Evolutionary conservation across 495 filamentous ascomycete species (phyloP).

Genomic region (Hypoxylon lienhwacheense): DNA sequence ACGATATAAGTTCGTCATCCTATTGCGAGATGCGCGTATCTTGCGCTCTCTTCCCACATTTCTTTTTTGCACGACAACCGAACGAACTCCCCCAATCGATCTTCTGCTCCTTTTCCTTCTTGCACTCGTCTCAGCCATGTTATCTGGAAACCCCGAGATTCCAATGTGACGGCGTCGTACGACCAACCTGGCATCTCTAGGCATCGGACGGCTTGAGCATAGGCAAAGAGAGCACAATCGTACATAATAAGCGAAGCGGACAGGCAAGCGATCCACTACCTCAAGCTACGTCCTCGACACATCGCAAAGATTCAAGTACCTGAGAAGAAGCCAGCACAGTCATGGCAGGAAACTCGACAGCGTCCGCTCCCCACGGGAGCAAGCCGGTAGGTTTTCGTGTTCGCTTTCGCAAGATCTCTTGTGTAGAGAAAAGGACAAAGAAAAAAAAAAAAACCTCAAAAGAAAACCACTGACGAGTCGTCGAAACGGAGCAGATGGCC

Average conservation of each 20-base stretch:
- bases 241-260: neutral
- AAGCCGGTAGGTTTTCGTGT: neutral
- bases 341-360: constrained; percentile 28
- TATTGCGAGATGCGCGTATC: constrained; percentile 19
- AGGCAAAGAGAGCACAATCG: constrained; percentile 1
- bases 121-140: neutral
- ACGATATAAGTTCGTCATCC: constrained; percentile 26
- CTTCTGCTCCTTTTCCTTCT: neutral
- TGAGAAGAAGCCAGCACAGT: neutral
- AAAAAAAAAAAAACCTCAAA: no score
- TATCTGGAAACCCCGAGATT: constrained; percentile 3
- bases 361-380: constrained; percentile 14
- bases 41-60: constrained; percentile 4
- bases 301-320: neutral
- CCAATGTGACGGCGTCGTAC: constrained; percentile 14
- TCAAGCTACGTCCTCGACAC: constrained; percentile 8
- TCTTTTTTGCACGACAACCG: constrained; percentile 1
- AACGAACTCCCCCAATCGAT: no score
- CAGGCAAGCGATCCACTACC: neutral
- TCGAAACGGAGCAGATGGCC: neutral
- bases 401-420: no score
- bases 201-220: constrained; percentile 6
- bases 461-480: no score
- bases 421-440: no score
- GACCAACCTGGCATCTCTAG: neutral